Conservation (phyloP, 805 yeast species). For the Lipomyces starkeyi region DNA sequence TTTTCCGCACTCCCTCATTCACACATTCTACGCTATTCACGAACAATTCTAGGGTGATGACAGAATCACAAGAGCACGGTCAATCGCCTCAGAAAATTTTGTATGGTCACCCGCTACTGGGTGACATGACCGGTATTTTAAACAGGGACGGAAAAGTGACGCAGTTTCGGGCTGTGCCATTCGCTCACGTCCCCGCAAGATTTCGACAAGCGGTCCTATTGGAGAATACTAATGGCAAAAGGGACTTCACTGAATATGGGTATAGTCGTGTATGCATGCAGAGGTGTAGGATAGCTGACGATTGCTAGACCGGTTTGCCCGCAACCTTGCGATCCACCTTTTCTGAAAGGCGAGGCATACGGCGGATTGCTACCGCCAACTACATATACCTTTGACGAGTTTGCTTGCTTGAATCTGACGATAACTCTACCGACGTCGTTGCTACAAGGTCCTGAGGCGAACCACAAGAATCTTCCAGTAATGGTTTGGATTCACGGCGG, state of each 20-base stretch:
- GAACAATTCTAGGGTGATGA: no score
- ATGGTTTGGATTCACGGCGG: slow-evolving; percentile 53
- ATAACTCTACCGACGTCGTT: slow-evolving; percentile 18
- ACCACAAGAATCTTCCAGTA: slow-evolving; percentile 12
- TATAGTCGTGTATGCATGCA: not conserved
- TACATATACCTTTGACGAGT: slow-evolving; percentile 20
- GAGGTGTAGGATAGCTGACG: no score
- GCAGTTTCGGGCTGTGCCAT: slow-evolving; percentile 27
- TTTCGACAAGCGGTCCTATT: slow-evolving; percentile 24
- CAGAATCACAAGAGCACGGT: no score
- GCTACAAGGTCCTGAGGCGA: not conserved
- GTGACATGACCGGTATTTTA: slow-evolving; percentile 20
- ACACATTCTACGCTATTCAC: no score
- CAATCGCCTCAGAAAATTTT: no score
- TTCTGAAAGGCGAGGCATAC: slow-evolving; percentile 22
- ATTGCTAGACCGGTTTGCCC: slow-evolving; percentile 17
- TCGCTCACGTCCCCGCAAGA: slow-evolving; percentile 19
- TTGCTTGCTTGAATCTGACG: slow-evolving; percentile 27
- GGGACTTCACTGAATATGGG: slow-evolving; percentile 28
- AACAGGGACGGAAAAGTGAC: slow-evolving; percentile 14
- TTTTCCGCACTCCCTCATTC: no score
- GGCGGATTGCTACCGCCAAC: slow-evolving; percentile 23
- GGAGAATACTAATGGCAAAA: not conserved
- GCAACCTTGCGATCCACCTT: slow-evolving; percentile 18
- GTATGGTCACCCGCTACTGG: slow-evolving; percentile 18